Percentiles rank a stretch among this genome's conserved stretches.
Evolutionary conservation across 2,329 filamentous ascomycete species (phyloP).

Genomic region (Tothia fuscella): DNA sequence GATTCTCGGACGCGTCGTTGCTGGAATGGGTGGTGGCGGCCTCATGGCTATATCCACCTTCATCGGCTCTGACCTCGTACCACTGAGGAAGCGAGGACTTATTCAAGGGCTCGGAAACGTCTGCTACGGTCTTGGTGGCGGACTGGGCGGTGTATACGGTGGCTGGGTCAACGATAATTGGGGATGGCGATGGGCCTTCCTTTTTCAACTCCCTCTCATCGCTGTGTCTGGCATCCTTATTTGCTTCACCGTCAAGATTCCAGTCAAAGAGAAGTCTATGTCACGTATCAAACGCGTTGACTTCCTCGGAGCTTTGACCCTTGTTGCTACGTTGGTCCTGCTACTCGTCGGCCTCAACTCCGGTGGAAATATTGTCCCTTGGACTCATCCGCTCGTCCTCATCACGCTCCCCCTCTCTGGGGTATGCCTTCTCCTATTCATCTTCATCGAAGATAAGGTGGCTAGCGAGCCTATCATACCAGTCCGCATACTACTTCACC

Average conservation of each 20-base stretch:
- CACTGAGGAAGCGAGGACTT: slow-evolving; percentile 55
- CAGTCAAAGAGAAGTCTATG: slow-evolving; percentile 56
- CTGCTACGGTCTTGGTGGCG: slow-evolving; percentile 56
- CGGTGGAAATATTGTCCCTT: slow-evolving; percentile 59
- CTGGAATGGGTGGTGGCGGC: slow-evolving; percentile 57
- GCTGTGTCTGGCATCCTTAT: slow-evolving; percentile 54
- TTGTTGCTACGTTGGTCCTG: slow-evolving; percentile 53
- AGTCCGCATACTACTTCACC: slow-evolving; percentile 58
- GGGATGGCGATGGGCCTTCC: slow-evolving; percentile 68
- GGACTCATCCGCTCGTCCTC: slow-evolving; percentile 48
- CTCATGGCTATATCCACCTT: slow-evolving; percentile 61
- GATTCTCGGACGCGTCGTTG: slow-evolving; percentile 51
- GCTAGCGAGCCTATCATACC: slow-evolving; percentile 65
- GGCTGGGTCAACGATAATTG: slow-evolving; percentile 64
- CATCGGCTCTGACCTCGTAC: slow-evolving; percentile 58
- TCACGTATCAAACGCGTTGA: slow-evolving; percentile 57
- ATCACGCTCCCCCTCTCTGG: slow-evolving; percentile 43
- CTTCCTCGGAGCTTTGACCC: slow-evolving; percentile 56
- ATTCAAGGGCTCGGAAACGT: slow-evolving; percentile 69
- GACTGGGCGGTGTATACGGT: slow-evolving; percentile 56
- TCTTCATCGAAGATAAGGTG: slow-evolving; percentile 55
- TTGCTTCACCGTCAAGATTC: slow-evolving; percentile 43
- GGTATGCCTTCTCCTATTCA: slow-evolving; percentile 51
- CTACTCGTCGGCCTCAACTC: slow-evolving; percentile 60
- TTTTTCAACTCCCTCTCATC: slow-evolving; percentile 54